Evolutionary conservation across 805 yeast species (phyloP).

Genomic region (Candida montana): DNA sequence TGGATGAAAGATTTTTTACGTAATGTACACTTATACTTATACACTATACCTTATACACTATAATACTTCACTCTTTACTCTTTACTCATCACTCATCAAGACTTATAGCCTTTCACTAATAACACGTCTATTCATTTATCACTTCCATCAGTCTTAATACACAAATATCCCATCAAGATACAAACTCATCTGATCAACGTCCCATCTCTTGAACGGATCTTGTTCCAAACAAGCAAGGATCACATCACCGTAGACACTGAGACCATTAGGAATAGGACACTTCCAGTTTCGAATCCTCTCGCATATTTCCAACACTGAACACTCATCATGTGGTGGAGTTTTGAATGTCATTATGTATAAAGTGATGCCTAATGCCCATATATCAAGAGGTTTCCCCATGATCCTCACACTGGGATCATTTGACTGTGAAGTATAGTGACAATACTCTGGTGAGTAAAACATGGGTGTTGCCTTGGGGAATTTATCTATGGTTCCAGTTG

Average conservation of each 20-base stretch:
- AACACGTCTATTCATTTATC: no score
- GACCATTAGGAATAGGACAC: not conserved
- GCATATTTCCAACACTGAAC: not conserved
- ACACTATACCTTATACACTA: no score
- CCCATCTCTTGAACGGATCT: slow-evolving; percentile 3
- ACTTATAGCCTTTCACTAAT: no score
- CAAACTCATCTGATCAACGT: not conserved
- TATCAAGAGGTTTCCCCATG: slow-evolving; percentile 7
- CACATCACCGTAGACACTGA: slow-evolving; percentile 1
- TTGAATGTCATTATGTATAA: slow-evolving; percentile 4
- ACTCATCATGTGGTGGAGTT: slow-evolving; percentile 2
- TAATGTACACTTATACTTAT: no score
- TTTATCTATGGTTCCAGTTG: slow-evolving; percentile 6
- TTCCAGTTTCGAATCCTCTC: not conserved
- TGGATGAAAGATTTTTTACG: no score
- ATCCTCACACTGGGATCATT: not conserved
- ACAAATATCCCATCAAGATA: slow-evolving; percentile 1
- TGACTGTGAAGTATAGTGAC: not conserved
- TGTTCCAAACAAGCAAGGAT: not conserved
- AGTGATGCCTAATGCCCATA: slow-evolving; percentile 12
- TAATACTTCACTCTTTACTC: no score
- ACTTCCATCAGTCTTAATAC: not conserved
- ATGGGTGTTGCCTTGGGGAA: slow-evolving; percentile 10
- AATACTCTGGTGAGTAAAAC: slow-evolving; percentile 11
- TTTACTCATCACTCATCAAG: no score